Base-by-base conservation (phyloP, 441 rosid species). In the Oxalis stricta region DNA sequence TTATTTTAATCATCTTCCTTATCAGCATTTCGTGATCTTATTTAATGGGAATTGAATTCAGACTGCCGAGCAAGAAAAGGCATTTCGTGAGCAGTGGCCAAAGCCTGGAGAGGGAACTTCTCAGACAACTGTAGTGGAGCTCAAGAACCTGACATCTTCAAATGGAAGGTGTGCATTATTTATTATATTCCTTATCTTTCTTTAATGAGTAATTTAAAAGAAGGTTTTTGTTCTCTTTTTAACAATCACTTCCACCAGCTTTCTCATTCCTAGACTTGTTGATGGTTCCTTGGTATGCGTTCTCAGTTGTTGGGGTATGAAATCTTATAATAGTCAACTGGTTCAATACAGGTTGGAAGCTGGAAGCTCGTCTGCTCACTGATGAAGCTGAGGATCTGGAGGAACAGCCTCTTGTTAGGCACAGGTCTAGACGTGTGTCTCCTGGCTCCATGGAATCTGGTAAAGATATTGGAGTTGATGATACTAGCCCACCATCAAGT, bases 331-430 rank as follows among this genome's bases (percentile, higher is more conserved):
- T 24, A 18, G 24, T 47, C 13, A 29, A 12, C 57, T 49, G 42
- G 17, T 26, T 50, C 22, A 39, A 11, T 53, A 34, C 58, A 86
- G 99, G 71, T 46, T 66, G 70, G 79, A 69, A 28, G 41, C 63
- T 11, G 81, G 91, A 53, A 68, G 71, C 64, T 47, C 83, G 60
- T 82, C 86, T 19, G 33, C 70, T 30, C 84, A 58, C n/a, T 28
- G 94, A 81, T 51, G 84, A 83, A 42, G 66, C 62, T 50, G 91
- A 75, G 60, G 94, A 83, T 52, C 71, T 52, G 54, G 82, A 75
- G 64, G 84, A 65, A 55, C 79, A 65, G 65, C 96, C 98, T 46
- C 80, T 79, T 36, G 56, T 73, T 55, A 73, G 85, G 75, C 82
- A 66, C 61, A 61, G 82, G 63, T 64, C 91, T 37, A 72, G 84